Evolutionary conservation across 345 rosid genomes (phyloP), one percentile per base, ranked within the genome.

Genomic region (Eutrema heterophyllum): DNA sequence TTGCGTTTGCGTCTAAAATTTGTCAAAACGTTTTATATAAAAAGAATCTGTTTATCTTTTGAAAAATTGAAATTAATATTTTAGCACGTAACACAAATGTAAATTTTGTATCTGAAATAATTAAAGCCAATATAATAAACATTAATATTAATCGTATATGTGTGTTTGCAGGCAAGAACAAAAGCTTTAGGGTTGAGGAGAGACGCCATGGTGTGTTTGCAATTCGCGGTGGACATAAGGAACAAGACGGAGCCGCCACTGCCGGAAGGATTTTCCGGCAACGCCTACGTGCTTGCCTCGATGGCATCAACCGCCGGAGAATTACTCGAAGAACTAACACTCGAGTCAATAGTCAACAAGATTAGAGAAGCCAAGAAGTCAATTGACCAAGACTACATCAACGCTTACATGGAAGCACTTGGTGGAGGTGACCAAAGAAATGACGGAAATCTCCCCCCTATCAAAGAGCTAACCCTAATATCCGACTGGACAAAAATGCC

Each of bases 401-500:
- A 76, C 24, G 81, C 91, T 12, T 88, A 90, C 41, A 84, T 81
- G 58, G 77, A 77, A 29, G 88, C 91, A 40, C 83, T 87, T 5
- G 83, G 86, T 15, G 84, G 73, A 8, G 50, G 66, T 59, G 68
- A 60, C 7, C 68, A 75, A 50, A 10, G 62, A 29, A 77, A 56
- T 15, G 76, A 77, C 35, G 76, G 76, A 58, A 77, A 64, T 35
- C 90, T 85, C 76, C 96, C 87, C 67, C 84, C 86, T 13, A 38
- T 85, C 51, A 79, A 76, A 74, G 91, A 85, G 58, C 81, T 83
- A 15, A 85, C 88, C 38, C 44, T 81, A 13, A 85, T 85, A 53
- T 88, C 91, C 7, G 96, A 90, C 74, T 85, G 91, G 96, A 84
- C 96, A 35, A 81, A 87, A 68, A 86, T 85, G 83, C 85, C 91